A percentile compares a stretch with the other conserved stretches of the same genome.
Evolutionary conservation across 2,329 filamentous ascomycete genomes (phyloP).

Genomic region (Penicillium sclerotiorum): DNA sequence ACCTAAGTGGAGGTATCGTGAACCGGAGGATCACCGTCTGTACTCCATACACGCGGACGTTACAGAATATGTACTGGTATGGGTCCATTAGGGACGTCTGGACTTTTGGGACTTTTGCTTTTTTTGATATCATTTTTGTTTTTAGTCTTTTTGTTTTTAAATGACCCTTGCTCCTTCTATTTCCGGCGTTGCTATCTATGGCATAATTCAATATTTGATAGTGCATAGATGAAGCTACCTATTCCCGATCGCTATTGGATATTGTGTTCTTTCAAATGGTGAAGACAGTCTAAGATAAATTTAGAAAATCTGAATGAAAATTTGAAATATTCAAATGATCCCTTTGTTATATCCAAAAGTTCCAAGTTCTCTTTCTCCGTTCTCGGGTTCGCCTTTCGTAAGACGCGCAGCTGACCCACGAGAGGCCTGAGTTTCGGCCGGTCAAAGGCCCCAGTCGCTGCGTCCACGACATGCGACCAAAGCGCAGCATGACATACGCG

Average conservation of each 20-base stretch:
- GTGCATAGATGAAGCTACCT: too few relatives aligned
- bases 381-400: background rate
- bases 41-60: conserved; percentile 3
- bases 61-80: conserved; percentile 1
- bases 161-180: too few relatives aligned
- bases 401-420: conserved; percentile 6
- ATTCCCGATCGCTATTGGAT: too few relatives aligned
- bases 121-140: background rate
- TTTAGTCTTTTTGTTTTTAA: background rate
- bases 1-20: background rate
- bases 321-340: too few relatives aligned
- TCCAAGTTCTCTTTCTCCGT: too few relatives aligned
- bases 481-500: too few relatives aligned
- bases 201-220: too few relatives aligned
- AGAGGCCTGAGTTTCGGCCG: conserved; percentile 15
- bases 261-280: too few relatives aligned
- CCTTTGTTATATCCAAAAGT: too few relatives aligned
- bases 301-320: too few relatives aligned
- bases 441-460: background rate
- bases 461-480: conserved; percentile 5
- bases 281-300: too few relatives aligned
- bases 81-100: background rate
- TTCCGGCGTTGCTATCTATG: too few relatives aligned
- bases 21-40: conserved; percentile 3
- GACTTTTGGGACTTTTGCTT: background rate